These are phyloP conservation scores for Dalbergia oliveri DNA, from an alignment of 306 rosid genomes.

Conservation along the genomic window DNA sequence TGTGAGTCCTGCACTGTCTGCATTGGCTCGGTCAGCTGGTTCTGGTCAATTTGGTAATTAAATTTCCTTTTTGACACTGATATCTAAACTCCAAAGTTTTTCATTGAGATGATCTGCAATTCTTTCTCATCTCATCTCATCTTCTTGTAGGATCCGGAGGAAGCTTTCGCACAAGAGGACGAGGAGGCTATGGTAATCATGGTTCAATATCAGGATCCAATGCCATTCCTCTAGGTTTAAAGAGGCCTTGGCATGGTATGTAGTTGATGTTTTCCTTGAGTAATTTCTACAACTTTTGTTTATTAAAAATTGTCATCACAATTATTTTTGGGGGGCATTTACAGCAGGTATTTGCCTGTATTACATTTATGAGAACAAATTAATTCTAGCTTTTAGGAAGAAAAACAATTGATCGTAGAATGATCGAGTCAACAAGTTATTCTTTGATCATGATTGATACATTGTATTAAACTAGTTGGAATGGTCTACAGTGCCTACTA, in stretches of 20 bases:
- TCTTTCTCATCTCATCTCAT: constrained; percentile 15
- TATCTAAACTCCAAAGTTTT: background rate
- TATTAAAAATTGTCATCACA: background rate
- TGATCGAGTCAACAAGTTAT: constrained; percentile 24
- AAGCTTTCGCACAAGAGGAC: constrained; percentile 78
- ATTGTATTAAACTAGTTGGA: constrained; percentile 20
- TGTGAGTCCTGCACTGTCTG: constrained; percentile 70
- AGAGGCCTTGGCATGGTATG: constrained; percentile 65
- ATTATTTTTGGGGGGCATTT: constrained; percentile 5
- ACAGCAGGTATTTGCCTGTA: constrained; percentile 5
- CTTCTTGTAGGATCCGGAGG: constrained; percentile 67
- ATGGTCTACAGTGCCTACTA: constrained; percentile 14
- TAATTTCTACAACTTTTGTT: background rate
- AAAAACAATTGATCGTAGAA: constrained; percentile 30
- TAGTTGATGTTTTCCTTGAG: constrained; percentile 23
- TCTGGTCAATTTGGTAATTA: constrained; percentile 68
- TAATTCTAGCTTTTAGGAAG: constrained; percentile 39
- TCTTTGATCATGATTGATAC: constrained; percentile 38
- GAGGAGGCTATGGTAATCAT: constrained; percentile 81
- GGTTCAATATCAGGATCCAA: constrained; percentile 78
- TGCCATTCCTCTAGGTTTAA: constrained; percentile 69
- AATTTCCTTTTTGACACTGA: background rate
- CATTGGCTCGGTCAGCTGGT: constrained; percentile 70
- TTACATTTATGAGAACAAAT: constrained; percentile 36
- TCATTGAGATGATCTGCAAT: constrained; percentile 19